Percentiles rank a stretch among this genome's conserved stretches.
These are phyloP conservation scores for Sclerotinia subarctica DNA, from an alignment of 2,329 filamentous ascomycete species.

Conservation along the genomic window DNA sequence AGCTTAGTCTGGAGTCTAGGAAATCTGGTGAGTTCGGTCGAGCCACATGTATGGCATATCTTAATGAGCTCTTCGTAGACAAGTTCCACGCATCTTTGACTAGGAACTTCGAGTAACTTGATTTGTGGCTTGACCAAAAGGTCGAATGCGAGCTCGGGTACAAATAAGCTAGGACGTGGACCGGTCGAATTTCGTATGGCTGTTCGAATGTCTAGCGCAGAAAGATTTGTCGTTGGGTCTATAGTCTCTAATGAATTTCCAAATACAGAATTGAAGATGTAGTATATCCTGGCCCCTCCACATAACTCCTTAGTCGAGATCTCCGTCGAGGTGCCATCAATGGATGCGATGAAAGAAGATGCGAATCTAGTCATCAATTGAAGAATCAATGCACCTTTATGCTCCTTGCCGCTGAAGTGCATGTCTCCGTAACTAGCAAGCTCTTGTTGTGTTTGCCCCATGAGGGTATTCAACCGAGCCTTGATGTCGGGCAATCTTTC, in stretches of 20 bases:
- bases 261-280: conserved; percentile 52
- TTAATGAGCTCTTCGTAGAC: conserved; percentile 99
- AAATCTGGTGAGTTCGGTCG: conserved; percentile 86
- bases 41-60: conserved; percentile 97
- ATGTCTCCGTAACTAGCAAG: conserved; percentile 97
- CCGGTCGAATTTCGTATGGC: conserved; percentile 98
- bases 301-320: conserved; percentile 82
- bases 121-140: conserved; percentile 97
- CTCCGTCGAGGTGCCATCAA: conserved; percentile 96
- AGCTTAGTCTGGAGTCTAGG: conserved; percentile 92
- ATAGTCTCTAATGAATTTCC: conserved; percentile 95
- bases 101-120: conserved; percentile 90
- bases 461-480: conserved; percentile 91
- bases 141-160: conserved; percentile 96
- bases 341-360: conserved; percentile 95
- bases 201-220: conserved; percentile 90
- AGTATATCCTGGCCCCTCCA: conserved; percentile 39
- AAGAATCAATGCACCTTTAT: conserved; percentile 88
- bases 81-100: conserved; percentile 93
- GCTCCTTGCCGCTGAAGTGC: conserved; percentile 95
- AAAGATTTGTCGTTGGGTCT: conserved; percentile 92
- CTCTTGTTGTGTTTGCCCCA: conserved; percentile 99
- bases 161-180: conserved; percentile 90
- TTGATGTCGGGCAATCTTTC: conserved; percentile 97
- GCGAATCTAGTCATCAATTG: conserved; percentile 98